Conservation (phyloP, 2,329 filamentous ascomycete species). For the Aspergillus pseudoviridinutans region DNA sequence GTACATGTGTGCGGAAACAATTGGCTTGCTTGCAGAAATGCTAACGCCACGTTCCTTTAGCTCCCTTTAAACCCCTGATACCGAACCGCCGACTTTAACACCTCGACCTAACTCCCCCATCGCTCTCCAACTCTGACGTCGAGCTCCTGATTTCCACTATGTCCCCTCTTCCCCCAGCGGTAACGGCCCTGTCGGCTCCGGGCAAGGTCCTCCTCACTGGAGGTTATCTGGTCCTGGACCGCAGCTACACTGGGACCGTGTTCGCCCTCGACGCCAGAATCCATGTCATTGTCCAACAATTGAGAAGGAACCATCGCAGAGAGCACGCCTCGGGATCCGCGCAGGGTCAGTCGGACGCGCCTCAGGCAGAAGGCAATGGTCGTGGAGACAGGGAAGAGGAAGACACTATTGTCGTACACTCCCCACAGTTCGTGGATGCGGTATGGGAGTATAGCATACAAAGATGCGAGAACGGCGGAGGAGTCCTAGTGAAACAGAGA, state of each 20-base stretch:
- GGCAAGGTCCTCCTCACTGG: conserved; percentile 95
- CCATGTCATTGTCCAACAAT: conserved; percentile 55
- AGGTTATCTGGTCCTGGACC: conserved; percentile 91
- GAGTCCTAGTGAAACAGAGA: conserved; percentile 71
- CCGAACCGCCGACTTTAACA: not conserved
- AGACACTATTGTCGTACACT: conserved; percentile 76
- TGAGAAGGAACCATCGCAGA: conserved; percentile 37
- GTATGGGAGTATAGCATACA: conserved; percentile 84
- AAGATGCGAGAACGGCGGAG: conserved; percentile 66
- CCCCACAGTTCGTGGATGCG: conserved; percentile 84
- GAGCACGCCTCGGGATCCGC: conserved; percentile 14
- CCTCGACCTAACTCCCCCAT: not conserved
- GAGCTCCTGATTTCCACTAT: not conserved
- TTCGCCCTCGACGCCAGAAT: conserved; percentile 63
- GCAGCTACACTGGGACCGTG: conserved; percentile 71
- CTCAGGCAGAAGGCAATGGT: conserved; percentile 5
- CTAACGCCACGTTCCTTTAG: not conserved
- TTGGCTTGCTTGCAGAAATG: not conserved
- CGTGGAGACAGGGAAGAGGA: conserved; percentile 58
- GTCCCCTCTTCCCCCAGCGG: conserved; percentile 13
- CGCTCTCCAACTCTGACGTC: not conserved
- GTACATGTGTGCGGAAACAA: not conserved
- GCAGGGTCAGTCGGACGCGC: conserved; percentile 7
- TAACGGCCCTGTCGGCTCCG: conserved; percentile 74
- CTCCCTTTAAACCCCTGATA: not conserved